Evolutionary conservation across 164 flowering plant genomes (phyloP), one percentile per base, ranked within the genome.

Genomic region (Piper longum): DNA sequence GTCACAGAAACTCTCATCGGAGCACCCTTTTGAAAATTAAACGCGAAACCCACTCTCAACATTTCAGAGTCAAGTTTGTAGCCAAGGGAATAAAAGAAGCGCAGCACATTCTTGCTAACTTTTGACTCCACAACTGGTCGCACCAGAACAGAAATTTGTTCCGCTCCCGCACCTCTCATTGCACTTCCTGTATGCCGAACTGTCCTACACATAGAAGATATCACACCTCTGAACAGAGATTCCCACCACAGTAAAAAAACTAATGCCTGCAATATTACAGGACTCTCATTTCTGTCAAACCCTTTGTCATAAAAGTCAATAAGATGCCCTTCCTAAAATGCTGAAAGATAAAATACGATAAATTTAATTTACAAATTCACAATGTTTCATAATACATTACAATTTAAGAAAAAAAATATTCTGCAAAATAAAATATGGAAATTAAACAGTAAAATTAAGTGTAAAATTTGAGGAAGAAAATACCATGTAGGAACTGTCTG

Each of bases 141-240:
- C 54, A 93, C 96, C 55, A 87, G 76, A 69, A 90, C 92, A 6
- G 97, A 82, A 18, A 93, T 70, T 76, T 90, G 97, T 39, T 93
- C 99, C 17, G 99, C 97, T 9, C 95, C 99, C 69, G 97, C 81
- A 71, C 99, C 99, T 73, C 95, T 81, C 89, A 90, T 84, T 55
- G 96, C 81, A 67, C 97, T 92, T 11, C 97, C 97, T 69, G 90
- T 74, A 76, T 93, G 96, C 51, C 83, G 81, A 64, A 90, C 87
- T 48, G 88, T 88, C 97, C 98, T 93, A 69, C 18, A 18, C 42
- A 48, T 26, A 48, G 6, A 19, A 19, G 7, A 56, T 26, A 56
- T 16, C 39, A 8, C 4, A 19, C 7, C 11, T 56, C 17, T 56
- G 16, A 17, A 56, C 52, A 48, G 52, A 48, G 12, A 48, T 48